phyloP scores from a whole-genome alignment of 306 rosid genomes.

The Oemleria cerasiformis region DNA sequence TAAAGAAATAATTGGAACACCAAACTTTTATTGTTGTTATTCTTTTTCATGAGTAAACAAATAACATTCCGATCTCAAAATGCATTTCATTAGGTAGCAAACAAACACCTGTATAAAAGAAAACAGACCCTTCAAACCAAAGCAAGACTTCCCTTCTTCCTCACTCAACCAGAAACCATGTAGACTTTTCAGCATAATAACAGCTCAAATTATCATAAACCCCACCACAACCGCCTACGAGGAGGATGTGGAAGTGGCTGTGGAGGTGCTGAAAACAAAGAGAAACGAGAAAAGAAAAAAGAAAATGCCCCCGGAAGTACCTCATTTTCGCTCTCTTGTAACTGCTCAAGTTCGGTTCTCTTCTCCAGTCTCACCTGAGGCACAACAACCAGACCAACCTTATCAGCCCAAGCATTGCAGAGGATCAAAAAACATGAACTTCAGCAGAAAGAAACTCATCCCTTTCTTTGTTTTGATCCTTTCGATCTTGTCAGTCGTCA shows the following conservation, averaged over 20 bases:
- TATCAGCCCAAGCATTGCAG: constrained; percentile 27
- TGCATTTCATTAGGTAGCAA: constrained; percentile 41
- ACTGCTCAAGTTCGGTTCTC: constrained; percentile 43
- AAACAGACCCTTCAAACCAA: constrained; percentile 50
- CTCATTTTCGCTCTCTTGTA: constrained; percentile 42
- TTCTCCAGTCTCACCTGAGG: constrained; percentile 30
- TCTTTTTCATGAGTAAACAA: constrained; percentile 11
- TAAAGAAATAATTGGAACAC: constrained; percentile 14
- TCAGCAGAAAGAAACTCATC: constrained; percentile 58
- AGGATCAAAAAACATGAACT: constrained; percentile 50
- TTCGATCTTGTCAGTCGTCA: constrained; percentile 48
- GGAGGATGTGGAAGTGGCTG: constrained; percentile 33
- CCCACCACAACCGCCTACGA: constrained; percentile 19
- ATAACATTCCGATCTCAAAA: constrained; percentile 9
- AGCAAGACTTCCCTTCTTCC: constrained; percentile 67
- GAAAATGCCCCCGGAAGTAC: constrained; percentile 68
- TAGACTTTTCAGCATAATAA: constrained; percentile 24
- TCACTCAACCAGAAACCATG: constrained; percentile 48
- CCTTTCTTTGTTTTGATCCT: constrained; percentile 64
- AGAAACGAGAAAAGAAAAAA: neutral
- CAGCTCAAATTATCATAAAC: constrained; percentile 28
- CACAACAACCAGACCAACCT: constrained; percentile 31
- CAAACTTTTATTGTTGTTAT: constrained; percentile 8
- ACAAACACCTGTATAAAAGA: constrained; percentile 14
- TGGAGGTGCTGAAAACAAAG: constrained; percentile 27